Percentiles rank a stretch among this genome's conserved stretches.
Evolutionary conservation across 306 rosid species (phyloP).

Genomic region (Quercus wislizeni): DNA sequence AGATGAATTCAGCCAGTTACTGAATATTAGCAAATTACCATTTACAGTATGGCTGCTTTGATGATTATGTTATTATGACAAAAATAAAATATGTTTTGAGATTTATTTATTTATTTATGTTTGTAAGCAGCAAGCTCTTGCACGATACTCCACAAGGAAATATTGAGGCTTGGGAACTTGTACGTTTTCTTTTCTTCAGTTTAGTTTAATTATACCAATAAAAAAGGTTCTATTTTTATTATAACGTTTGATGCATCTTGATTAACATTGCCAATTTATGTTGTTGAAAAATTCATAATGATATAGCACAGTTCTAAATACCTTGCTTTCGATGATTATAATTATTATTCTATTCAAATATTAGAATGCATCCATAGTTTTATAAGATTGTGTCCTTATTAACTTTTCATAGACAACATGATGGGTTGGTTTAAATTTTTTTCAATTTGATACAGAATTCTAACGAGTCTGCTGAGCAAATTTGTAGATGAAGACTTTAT

Average conservation of each 20-base stretch:
- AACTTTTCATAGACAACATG: not conserved
- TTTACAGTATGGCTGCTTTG: not conserved
- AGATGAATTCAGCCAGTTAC: not conserved
- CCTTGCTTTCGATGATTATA: not conserved
- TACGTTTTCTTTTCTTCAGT: conserved; percentile 39
- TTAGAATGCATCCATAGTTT: not conserved
- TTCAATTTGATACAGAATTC: not conserved
- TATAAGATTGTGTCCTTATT: not conserved
- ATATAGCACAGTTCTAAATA: not conserved
- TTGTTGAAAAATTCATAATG: not conserved
- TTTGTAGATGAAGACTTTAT: not conserved
- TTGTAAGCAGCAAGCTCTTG: conserved; percentile 54
- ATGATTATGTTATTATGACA: conserved; percentile 1
- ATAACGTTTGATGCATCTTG: not conserved
- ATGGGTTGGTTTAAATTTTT: not conserved
- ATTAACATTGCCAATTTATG: not conserved
- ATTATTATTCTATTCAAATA: not conserved
- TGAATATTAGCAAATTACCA: not conserved
- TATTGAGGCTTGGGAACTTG: conserved; percentile 89
- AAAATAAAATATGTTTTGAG: not conserved
- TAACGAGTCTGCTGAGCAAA: not conserved
- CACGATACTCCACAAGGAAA: conserved; percentile 31
- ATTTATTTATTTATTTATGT: not conserved
- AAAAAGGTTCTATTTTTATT: too few relatives aligned
- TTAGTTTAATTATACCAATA: not conserved